These are phyloP conservation scores for Elsinoe batatas DNA, from an alignment of 2,329 filamentous ascomycete genomes.

Conservation along the genomic window DNA sequence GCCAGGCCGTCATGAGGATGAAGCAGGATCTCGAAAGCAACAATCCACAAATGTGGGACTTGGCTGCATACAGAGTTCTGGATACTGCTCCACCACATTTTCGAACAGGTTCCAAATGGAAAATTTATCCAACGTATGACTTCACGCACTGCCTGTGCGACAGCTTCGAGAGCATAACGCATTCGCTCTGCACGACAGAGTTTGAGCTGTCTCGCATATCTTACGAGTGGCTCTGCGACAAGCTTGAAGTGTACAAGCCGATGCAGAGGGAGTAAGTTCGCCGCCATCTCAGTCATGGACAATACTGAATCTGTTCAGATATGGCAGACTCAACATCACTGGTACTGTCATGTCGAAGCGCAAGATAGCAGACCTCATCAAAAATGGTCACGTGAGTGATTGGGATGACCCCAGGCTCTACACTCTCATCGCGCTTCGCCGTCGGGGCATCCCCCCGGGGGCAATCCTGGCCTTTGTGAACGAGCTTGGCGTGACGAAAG, in stretches of 20 bases:
- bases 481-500: slow-evolving; percentile 82
- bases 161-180: slow-evolving; percentile 83
- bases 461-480: slow-evolving; percentile 84
- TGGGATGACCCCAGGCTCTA: slow-evolving; percentile 91
- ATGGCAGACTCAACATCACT: slow-evolving; percentile 60
- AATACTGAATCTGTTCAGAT: too few species aligned
- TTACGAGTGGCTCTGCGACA: slow-evolving; percentile 84
- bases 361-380: slow-evolving; percentile 69
- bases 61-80: slow-evolving; percentile 79
- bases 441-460: slow-evolving; percentile 77
- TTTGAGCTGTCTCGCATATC: slow-evolving; percentile 76
- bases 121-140: slow-evolving; percentile 91
- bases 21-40: slow-evolving; percentile 47
- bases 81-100: slow-evolving; percentile 61
- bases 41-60: slow-evolving; percentile 95
- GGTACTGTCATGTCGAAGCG: slow-evolving; percentile 85
- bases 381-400: slow-evolving; percentile 59
- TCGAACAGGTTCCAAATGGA: slow-evolving; percentile 71
- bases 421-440: slow-evolving; percentile 72
- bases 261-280: slow-evolving; percentile 78
- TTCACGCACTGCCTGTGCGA: slow-evolving; percentile 81
- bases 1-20: slow-evolving; percentile 81
- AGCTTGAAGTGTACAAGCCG: slow-evolving; percentile 50
- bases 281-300: too few species aligned
- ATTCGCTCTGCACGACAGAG: slow-evolving; percentile 87